These are phyloP conservation scores for Silene noctiflora DNA, from an alignment of 179 eudicot species.

Conservation along the genomic window DNA sequence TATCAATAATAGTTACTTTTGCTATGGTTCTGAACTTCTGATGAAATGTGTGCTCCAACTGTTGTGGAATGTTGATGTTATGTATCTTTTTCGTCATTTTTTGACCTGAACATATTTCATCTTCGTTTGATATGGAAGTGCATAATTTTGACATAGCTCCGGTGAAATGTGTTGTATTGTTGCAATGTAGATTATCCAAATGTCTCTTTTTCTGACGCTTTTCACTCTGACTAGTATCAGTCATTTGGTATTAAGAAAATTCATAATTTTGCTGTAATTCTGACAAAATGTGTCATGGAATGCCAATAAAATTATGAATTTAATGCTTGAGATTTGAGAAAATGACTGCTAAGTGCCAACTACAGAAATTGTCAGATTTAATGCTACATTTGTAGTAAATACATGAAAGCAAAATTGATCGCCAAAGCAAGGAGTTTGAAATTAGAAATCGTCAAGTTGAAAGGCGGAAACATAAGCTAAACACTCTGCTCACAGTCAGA, in stretches of 20 bases:
- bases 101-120: not conserved
- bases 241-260: not conserved
- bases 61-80: not conserved
- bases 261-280: not conserved
- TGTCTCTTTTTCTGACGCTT: not conserved
- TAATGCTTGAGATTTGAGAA: too few relatives aligned
- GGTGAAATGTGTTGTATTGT: not conserved
- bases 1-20: not conserved
- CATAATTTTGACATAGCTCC: not conserved
- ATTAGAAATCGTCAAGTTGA: not conserved
- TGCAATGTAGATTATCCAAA: not conserved
- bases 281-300: too few relatives aligned
- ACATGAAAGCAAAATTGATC: too few relatives aligned
- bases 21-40: not conserved
- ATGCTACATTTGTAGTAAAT: too few relatives aligned
- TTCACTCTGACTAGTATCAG: too few relatives aligned
- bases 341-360: too few relatives aligned
- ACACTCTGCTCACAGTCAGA: not conserved
- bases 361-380: too few relatives aligned
- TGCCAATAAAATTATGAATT: too few relatives aligned
- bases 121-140: not conserved
- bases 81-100: slow-evolving; percentile 4
- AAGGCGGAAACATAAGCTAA: not conserved
- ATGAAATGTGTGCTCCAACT: not conserved
- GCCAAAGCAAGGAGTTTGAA: not conserved